Evolutionary conservation across 2,329 filamentous ascomycete species (phyloP).

Genomic region (Massarina eburnea): DNA sequence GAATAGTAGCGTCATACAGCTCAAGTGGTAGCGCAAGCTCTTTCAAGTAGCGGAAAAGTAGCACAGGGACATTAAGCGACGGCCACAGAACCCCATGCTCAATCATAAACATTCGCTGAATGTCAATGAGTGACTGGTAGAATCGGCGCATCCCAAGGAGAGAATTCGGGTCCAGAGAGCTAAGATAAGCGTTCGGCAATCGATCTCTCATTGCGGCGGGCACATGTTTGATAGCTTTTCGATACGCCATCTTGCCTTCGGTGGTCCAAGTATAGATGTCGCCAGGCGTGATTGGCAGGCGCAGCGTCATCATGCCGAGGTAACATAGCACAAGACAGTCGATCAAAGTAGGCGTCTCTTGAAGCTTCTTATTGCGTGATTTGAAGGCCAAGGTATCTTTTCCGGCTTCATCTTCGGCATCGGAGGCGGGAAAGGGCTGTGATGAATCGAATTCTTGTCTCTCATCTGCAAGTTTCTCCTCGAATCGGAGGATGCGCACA

Average conservation of each 20-base stretch:
- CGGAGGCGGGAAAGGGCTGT: conserved; percentile 61
- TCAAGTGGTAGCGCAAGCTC: conserved; percentile 76
- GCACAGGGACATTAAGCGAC: conserved; percentile 67
- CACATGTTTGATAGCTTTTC: conserved; percentile 60
- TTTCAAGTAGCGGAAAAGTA: conserved; percentile 70
- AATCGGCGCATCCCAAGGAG: conserved; percentile 58
- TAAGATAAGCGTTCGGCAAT: conserved; percentile 64
- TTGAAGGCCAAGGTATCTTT: conserved; percentile 32
- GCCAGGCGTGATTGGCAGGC: conserved; percentile 73
- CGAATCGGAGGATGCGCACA: conserved; percentile 65
- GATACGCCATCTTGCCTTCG: conserved; percentile 69
- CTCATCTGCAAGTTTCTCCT: conserved; percentile 43
- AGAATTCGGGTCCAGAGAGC: conserved; percentile 57
- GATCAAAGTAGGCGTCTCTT: conserved; percentile 63
- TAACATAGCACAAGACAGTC: conserved; percentile 82
- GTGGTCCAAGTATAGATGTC: conserved; percentile 71
- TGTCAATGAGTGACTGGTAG: conserved; percentile 63
- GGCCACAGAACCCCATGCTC: conserved; percentile 75
- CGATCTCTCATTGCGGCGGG: conserved; percentile 67
- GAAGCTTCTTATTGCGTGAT: conserved; percentile 50
- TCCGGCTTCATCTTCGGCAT: conserved; percentile 47
- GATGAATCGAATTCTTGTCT: conserved; percentile 41
- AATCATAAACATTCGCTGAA: conserved; percentile 64
- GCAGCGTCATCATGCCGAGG: conserved; percentile 72
- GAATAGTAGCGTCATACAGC: conserved; percentile 61